Evolutionary conservation across 805 yeast genomes (phyloP).

Genomic region (Yamadazyma sp.): DNA sequence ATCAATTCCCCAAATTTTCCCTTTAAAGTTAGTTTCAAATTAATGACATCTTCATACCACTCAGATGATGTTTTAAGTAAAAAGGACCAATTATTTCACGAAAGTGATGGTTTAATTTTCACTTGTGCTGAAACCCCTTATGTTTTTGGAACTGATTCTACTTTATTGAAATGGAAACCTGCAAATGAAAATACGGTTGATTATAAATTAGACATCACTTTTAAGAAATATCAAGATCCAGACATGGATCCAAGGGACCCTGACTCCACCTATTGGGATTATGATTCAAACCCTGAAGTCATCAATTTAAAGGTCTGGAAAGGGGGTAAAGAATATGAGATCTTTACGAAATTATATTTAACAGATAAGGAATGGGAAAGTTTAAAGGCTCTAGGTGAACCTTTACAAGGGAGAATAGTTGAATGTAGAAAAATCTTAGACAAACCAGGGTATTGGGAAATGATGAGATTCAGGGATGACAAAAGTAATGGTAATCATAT

Average conservation of each 20-base stretch:
- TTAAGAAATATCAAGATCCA: slow-evolving; percentile 57
- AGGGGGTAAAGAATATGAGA: slow-evolving; percentile 61
- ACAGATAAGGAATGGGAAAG: slow-evolving; percentile 77
- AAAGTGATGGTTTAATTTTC: slow-evolving; percentile 89
- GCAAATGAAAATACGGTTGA: slow-evolving; percentile 93
- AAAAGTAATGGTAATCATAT: slow-evolving; percentile 84
- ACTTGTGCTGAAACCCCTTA: slow-evolving; percentile 91
- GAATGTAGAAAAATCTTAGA: slow-evolving; percentile 72
- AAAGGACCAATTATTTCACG: slow-evolving; percentile 73
- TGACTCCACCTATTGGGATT: slow-evolving; percentile 70
- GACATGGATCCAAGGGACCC: slow-evolving; percentile 66
- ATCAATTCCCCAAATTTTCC: slow-evolving; percentile 66
- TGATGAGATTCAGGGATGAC: slow-evolving; percentile 90
- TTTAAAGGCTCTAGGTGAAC: slow-evolving; percentile 67
- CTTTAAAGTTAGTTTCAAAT: slow-evolving; percentile 80
- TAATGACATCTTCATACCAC: slow-evolving; percentile 81
- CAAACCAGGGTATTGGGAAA: slow-evolving; percentile 66
- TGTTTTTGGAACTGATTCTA: slow-evolving; percentile 81
- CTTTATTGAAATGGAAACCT: slow-evolving; percentile 94
- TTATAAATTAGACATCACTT: slow-evolving; percentile 65
- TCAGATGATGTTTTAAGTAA: slow-evolving; percentile 71
- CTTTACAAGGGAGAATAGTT: slow-evolving; percentile 83
- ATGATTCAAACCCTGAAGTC: slow-evolving; percentile 68
- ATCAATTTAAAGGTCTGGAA: slow-evolving; percentile 74
- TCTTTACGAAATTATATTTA: slow-evolving; percentile 62